phyloP scores from a whole-genome alignment of 1,139 yeast species.

The Hanseniaspora sp. region DNA sequence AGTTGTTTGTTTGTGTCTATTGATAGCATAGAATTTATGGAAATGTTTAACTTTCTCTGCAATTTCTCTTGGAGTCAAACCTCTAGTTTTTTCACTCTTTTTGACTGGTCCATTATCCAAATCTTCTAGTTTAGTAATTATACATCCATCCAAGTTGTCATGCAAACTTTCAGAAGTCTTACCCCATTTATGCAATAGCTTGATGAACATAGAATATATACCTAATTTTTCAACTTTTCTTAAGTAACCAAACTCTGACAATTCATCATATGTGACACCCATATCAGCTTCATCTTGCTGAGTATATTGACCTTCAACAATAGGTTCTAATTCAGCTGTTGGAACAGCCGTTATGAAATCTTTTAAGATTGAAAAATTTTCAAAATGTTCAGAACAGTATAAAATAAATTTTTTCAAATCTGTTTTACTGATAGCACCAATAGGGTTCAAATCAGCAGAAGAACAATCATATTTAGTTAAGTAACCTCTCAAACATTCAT shows the following conservation, averaged over 20 bases:
- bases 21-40: constrained; percentile 85
- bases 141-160: constrained; percentile 12
- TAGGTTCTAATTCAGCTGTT: constrained; percentile 96
- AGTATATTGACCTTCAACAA: constrained; percentile 65
- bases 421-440: constrained; percentile 91
- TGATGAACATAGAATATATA: constrained; percentile 86
- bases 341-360: constrained; percentile 85
- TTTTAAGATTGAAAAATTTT: constrained; percentile 56
- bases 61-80: constrained; percentile 66
- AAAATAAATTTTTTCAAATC: constrained; percentile 77
- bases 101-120: not conserved
- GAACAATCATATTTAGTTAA: constrained; percentile 94
- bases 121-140: constrained; percentile 6
- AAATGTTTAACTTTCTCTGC: constrained; percentile 88
- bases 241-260: constrained; percentile 80
- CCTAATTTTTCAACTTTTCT: constrained; percentile 92
- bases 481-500: constrained; percentile 89
- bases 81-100: constrained; percentile 38
- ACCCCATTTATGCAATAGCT: constrained; percentile 76
- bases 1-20: constrained; percentile 93
- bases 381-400: constrained; percentile 60
- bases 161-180: constrained; percentile 7
- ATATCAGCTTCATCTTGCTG: constrained; percentile 95
- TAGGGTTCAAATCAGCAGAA: constrained; percentile 92
- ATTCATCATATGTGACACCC: constrained; percentile 96